Evolutionary conservation across 345 rosid species (phyloP), one percentile per base, ranked within the genome.

Genomic region (Melaleuca alternifolia): DNA sequence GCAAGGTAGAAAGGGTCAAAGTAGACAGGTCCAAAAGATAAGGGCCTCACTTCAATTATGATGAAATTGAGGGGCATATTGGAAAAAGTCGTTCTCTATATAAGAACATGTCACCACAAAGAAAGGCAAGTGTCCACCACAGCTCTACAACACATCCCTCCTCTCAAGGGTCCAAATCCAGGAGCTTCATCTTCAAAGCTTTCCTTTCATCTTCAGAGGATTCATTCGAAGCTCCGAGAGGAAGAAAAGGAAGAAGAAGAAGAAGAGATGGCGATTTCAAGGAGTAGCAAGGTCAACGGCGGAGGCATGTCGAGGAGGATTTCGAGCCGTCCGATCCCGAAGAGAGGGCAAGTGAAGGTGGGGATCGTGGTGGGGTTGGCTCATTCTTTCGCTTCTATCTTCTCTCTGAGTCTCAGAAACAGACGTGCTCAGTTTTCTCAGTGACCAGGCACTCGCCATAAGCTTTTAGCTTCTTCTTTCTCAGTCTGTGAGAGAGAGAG

Each of bases 311-410:
- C 84, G 0, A 82, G 37, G 50, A 85, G 87, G 26, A 37, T 82
- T 24, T 84, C 75, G 2, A 76, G 91, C 50, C 94, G 94, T 56
- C 83, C 56, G 90, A 93, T 92, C 82, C 94, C 94, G 2, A 90
- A 85, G 87, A 87, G 96, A 86, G 96, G 94, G 14, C 89, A 88
- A 82, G 92, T 91, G 85, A 94, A 90, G 89, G 23, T 91, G 84
- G 92, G 87, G 6, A 91, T 93, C 5, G 88, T 93, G 51, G 30
- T 91, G 84, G 91, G 94, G 7, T 48, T 94, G 84, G 96, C 92
- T 8, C 90, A 91, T 41, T 87, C 94, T 53, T 16, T 94, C 57
- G 91, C 94, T 79, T 91, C 94, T 11, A 83, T 92, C 10, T 90
- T 92, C 87, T 87, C 90, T 30, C 84, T 37, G 8, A 44, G 24